Percentiles rank a stretch among this genome's conserved stretches.
phyloP scores from a whole-genome alignment of 176 grass and related monocot genomes.

The Typha latifolia region DNA sequence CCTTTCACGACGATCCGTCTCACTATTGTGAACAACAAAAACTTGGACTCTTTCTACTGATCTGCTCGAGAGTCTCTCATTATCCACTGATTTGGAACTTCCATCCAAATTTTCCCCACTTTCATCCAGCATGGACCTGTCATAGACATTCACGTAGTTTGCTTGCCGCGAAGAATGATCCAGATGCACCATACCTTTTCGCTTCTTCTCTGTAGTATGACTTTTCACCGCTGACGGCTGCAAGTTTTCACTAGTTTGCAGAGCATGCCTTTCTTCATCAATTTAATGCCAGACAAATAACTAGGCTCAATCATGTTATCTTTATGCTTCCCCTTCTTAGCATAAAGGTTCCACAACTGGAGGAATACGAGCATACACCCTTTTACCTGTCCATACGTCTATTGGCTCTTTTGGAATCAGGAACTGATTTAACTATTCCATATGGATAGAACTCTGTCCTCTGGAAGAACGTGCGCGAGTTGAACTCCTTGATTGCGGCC shows the following conservation, averaged over 20 bases:
- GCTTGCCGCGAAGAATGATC: constrained; percentile 14
- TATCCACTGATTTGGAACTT: constrained; percentile 17
- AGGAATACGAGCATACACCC: constrained; percentile 32
- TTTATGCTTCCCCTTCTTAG: constrained; percentile 42
- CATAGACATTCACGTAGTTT: constrained; percentile 22
- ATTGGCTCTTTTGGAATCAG: constrained; percentile 37
- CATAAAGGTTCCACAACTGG: constrained; percentile 39
- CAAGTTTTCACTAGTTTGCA: constrained; percentile 41
- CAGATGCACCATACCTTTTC: constrained; percentile 39
- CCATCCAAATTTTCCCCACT: constrained; percentile 26
- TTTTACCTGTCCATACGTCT: constrained; percentile 35
- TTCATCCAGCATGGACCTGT: constrained; percentile 30
- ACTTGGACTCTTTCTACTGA: constrained; percentile 24
- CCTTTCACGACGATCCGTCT: constrained; percentile 22
- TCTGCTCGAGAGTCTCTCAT: constrained; percentile 25
- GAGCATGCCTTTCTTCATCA: constrained; percentile 31
- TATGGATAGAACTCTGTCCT: constrained; percentile 19
- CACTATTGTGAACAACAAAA: constrained; percentile 31
- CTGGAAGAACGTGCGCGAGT: constrained; percentile 49
- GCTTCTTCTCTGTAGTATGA: constrained; percentile 45
- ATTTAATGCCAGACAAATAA: constrained; percentile 42
- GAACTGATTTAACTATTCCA: constrained; percentile 18
- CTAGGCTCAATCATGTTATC: constrained; percentile 39
- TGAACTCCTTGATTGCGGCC: constrained; percentile 68
- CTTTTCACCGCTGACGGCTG: constrained; percentile 37